phyloP scores from a whole-genome alignment of 495 filamentous ascomycete genomes.

The Neurospora africana region DNA sequence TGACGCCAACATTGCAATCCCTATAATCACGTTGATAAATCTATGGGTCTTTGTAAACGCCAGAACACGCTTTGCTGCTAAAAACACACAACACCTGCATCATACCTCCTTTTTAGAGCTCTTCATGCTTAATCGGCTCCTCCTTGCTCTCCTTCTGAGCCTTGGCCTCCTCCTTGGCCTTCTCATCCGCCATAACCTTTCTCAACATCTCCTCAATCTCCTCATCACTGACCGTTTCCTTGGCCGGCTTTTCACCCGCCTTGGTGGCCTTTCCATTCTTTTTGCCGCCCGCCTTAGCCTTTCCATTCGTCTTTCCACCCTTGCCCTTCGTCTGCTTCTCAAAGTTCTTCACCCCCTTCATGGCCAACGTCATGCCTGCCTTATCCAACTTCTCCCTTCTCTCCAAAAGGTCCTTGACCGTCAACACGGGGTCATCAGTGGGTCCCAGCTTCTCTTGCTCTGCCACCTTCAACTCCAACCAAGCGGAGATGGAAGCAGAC shows the following conservation, averaged over 20 bases:
- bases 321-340: constrained; percentile 34
- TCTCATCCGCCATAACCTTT: constrained; percentile 20
- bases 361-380: constrained; percentile 56
- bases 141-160: constrained; percentile 20
- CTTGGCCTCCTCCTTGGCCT: constrained; percentile 21
- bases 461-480: constrained; percentile 58
- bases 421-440: constrained; percentile 61
- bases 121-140: constrained; percentile 30
- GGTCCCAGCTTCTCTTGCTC: constrained; percentile 55
- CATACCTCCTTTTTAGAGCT: constrained; percentile 29
- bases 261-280: constrained; percentile 29
- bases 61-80: neutral
- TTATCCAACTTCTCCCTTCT: constrained; percentile 53
- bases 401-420: constrained; percentile 52
- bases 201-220: constrained; percentile 41
- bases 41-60: neutral
- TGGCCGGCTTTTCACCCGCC: constrained; percentile 17
- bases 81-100: neutral
- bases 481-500: constrained; percentile 39
- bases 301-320: constrained; percentile 29
- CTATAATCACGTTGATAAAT: neutral
- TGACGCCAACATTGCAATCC: neutral
- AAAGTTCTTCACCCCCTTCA: constrained; percentile 58
- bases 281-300: constrained; percentile 29
- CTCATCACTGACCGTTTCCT: constrained; percentile 31